Evolutionary conservation across 106 monocot genomes (phyloP).

Genomic region (Dendrobium nobile): DNA sequence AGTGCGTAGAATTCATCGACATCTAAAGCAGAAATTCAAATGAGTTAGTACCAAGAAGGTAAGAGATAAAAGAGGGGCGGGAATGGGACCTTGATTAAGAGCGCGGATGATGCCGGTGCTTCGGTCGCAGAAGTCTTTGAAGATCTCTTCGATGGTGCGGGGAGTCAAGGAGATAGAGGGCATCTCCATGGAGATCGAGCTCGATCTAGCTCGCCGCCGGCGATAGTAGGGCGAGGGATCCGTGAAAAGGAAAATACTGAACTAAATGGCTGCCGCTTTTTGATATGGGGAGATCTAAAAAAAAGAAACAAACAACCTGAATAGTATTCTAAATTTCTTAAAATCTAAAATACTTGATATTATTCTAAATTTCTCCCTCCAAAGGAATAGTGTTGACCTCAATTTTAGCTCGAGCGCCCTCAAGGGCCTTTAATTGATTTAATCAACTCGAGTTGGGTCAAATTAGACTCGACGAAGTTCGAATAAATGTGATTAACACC

Average conservation of each 20-base stretch:
- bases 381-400: no score
- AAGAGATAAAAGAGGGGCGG: background rate
- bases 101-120: constrained; percentile 75
- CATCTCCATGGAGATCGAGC: constrained; percentile 26
- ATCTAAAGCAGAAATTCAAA: constrained; percentile 27
- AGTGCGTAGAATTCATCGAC: constrained; percentile 75
- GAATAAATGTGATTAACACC: no score
- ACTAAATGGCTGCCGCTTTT: no score
- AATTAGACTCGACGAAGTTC: no score
- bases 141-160: constrained; percentile 87
- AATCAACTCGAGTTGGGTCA: no score
- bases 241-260: background rate
- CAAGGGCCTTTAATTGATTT: no score
- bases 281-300: background rate
- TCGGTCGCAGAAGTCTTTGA: constrained; percentile 70
- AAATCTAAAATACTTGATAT: no score
- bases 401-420: no score
- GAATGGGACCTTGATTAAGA: constrained; percentile 48
- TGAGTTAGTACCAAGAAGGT: background rate
- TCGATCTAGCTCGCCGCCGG: background rate
- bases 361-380: no score
- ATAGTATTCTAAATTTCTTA: no score
- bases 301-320: background rate
- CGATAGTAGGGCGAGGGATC: background rate
- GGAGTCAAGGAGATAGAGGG: constrained; percentile 48